Evolutionary conservation across 2,329 filamentous ascomycete genomes (phyloP), one percentile per base, ranked within the genome.

Genomic region (Dactylellina leptospora): DNA sequence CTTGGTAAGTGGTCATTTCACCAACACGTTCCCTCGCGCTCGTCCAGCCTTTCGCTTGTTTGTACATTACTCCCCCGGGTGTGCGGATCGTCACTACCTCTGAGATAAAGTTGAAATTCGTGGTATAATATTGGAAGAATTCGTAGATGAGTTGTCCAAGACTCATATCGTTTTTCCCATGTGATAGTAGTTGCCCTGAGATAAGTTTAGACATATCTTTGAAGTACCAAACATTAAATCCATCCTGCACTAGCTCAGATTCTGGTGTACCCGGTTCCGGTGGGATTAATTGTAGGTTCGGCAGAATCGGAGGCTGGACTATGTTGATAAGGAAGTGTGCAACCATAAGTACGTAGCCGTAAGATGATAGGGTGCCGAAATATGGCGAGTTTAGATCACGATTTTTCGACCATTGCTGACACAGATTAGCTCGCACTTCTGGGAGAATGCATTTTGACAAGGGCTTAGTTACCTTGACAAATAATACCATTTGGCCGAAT

Each of bases 311-410:
- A 0, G 93, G 92, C 50, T 86, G 83, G 0, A 86, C 90, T 56
- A 96, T 80, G 76, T 96, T 96, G 77, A 95, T 87, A 25, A 96
- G 85, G 77, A 93, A 96, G 80, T 97, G 93, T 13, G 96, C 82
- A 3, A 96, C 88, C 92, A 97, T 96, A 38, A 96, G 82, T 3
- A 95, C 91, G 79, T 93, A 97, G 53, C 93, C 92, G 77, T 96
- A 96, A 75, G 75, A 77, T 38, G 90, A 93, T 16, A 97, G 82
- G 0, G 92, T 96, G 42, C 93, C 92, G 36, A 88, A 88, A 78
- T 96, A 96, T 1, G 91, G 88, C 42, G 88, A 91, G 80, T 96
- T 96, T 81, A 96, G 93, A 74, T 88, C 90, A 48, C 93, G 87
- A 25, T 84, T 84, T 79, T 95, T 96, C 23, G 92, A 91, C 92